Conservation (phyloP, 257 asterid species). For the Verbena officinalis region DNA sequence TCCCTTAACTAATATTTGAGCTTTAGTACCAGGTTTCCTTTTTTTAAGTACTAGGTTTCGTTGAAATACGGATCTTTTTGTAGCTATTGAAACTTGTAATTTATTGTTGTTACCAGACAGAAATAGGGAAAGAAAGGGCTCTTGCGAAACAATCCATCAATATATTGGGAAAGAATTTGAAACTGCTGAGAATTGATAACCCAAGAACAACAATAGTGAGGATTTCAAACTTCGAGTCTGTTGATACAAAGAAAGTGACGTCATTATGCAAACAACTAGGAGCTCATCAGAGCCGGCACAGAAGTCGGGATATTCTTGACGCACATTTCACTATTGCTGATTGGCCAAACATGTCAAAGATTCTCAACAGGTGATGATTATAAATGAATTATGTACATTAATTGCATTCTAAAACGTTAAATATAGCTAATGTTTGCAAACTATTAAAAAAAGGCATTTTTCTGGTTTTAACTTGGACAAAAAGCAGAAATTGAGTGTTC, state of each 20-base stretch:
- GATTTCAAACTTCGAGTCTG: conserved; percentile 26
- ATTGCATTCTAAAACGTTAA: neutral
- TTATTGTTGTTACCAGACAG: conserved; percentile 45
- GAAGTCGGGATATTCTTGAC: conserved; percentile 31
- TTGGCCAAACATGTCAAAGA: conserved; percentile 68
- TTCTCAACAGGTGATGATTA: conserved; percentile 57
- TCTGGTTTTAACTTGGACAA: no score
- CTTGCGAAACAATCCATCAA: conserved; percentile 48
- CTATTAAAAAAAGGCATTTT: no score
- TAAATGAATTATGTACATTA: neutral
- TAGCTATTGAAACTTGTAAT: neutral
- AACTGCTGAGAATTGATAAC: conserved; percentile 51
- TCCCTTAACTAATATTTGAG: no score
- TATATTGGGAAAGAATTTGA: conserved; percentile 48
- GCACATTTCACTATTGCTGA: conserved; percentile 42
- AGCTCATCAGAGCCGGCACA: accelerated
- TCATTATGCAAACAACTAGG: conserved; percentile 43
- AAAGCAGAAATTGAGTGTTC: no score
- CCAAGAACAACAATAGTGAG: conserved; percentile 68
- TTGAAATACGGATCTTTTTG: neutral
- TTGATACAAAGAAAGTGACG: accelerated
- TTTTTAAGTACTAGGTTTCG: neutral
- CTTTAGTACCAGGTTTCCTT: conserved; percentile 1
- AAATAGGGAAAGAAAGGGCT: conserved; percentile 60
- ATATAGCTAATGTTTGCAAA: neutral